Percentiles rank a stretch among this genome's conserved stretches.
Evolutionary conservation across 2,329 filamentous ascomycete genomes (phyloP).

Genomic region (Neofusicoccum sp.): DNA sequence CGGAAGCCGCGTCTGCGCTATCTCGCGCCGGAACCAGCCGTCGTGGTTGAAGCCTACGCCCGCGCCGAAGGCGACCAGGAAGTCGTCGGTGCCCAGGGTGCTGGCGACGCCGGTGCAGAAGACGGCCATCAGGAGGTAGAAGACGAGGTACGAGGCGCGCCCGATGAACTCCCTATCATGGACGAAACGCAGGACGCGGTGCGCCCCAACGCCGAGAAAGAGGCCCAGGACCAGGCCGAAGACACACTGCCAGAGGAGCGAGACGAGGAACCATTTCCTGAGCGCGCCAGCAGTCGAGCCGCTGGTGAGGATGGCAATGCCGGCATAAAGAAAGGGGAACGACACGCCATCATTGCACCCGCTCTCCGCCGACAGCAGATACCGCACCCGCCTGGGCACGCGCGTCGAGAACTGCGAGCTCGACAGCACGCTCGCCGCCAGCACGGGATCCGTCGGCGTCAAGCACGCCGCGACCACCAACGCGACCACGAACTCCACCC

Average conservation of each 20-base stretch:
- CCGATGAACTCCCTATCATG: conserved; percentile 48
- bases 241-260: conserved; percentile 55
- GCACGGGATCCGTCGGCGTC: conserved; percentile 57
- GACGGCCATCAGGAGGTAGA: conserved; percentile 56
- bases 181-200: conserved; percentile 49
- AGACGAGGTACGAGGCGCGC: conserved; percentile 51
- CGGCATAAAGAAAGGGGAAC: conserved; percentile 58
- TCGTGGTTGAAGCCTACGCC: conserved; percentile 55
- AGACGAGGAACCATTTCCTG: conserved; percentile 54
- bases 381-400: conserved; percentile 51
- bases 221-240: conserved; percentile 50
- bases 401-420: conserved; percentile 54
- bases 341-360: conserved; percentile 57
- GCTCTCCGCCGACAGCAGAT: conserved; percentile 54
- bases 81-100: conserved; percentile 55
- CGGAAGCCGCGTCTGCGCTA: conserved; percentile 45
- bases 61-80: conserved; percentile 56
- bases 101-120: conserved; percentile 53
- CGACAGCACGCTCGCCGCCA: conserved; percentile 54
- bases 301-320: conserved; percentile 46
- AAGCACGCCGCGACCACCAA: conserved; percentile 55
- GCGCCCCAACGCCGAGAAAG: conserved; percentile 48
- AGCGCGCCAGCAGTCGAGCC: conserved; percentile 39
- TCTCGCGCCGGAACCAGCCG: conserved; percentile 49
- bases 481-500: conserved; percentile 45